Evolutionary conservation across 139 green algal species (phyloP), one percentile per base, ranked within the genome.

Genomic region (Chlorella sorokiniana): DNA sequence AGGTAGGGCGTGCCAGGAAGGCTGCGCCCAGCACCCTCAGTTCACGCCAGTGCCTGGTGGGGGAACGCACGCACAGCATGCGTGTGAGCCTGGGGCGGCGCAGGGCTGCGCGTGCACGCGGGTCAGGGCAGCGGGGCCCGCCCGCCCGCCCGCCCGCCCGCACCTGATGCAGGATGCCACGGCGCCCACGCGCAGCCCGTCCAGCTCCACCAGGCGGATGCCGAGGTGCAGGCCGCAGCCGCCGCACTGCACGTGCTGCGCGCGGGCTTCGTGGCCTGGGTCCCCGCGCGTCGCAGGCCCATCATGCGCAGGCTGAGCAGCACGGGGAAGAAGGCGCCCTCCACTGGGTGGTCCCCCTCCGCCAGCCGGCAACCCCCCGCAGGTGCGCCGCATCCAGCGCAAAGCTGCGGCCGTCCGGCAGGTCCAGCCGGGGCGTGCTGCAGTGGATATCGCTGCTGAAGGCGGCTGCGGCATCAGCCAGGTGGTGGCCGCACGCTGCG

Each of bases 141-240:
- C 35, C 4, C 35, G 4, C 38, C 4, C 35, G 20, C 37, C 23
- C 3, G 35, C 35, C 4, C 8, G 40, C 40, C 40, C 56, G 2
- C 56, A 71, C 75, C 75, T 81, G 33, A 79, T 69, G 73, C 54
- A 68, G 11, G 10, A 42, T 25, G 25, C n/a, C 29, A 33, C 68
- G 1, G 45, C 1, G 9, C 20, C 64, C 6, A 41, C 65, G 22
- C 44, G 64, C 41, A 84, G 62, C 27, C 7, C 20, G 35, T 51
- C 69, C 70, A 84, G 42, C 69, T 84, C 41, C 59, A 41, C 25
- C 16, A 84, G 31, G 25, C 51, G 38, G 31, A 68, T 3, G 1
- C 79, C 79, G 37, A 84, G 45, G 68, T 84, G 78, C 59, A 84
- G 35, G 37, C 71, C 61, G 64, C 79, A 84, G 35, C 64, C 64